phyloP scores from a whole-genome alignment of 768 basidiomycete species.

The Russula virescens region DNA sequence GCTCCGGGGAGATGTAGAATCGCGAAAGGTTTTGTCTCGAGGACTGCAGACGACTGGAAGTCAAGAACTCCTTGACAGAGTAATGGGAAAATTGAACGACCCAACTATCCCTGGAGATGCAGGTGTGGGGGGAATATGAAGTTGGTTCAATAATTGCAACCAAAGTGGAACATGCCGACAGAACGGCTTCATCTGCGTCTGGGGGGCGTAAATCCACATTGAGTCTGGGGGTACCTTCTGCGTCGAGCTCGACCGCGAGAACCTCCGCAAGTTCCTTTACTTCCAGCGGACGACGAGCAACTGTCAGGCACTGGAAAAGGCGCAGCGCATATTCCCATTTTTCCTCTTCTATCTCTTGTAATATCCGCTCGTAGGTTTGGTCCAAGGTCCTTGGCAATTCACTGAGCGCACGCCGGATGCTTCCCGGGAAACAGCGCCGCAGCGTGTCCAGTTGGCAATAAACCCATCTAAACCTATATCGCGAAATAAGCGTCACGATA shows the following conservation, averaged over 20 bases:
- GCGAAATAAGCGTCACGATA: not conserved
- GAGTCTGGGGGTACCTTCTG: not conserved
- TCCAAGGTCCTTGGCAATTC: not conserved
- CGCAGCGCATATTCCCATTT: not conserved
- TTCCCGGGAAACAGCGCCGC: not conserved
- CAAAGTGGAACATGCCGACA: slow-evolving; percentile 2
- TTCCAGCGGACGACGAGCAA: not conserved
- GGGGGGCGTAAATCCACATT: not conserved
- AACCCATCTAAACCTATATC: not conserved
- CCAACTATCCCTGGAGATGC: too few relatives aligned
- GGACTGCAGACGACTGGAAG: not conserved
- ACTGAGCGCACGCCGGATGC: not conserved
- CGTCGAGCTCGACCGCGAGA: not conserved
- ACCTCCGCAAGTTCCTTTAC: not conserved
- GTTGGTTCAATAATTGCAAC: not conserved
- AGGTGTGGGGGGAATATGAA: too few relatives aligned
- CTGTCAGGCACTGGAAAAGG: not conserved
- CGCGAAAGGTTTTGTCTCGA: not conserved
- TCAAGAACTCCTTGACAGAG: slow-evolving; percentile 9
- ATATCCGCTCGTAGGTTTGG: not conserved
- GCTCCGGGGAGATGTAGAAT: not conserved
- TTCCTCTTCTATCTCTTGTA: slow-evolving; percentile 1
- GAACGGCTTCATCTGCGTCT: not conserved
- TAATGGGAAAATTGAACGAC: slow-evolving; percentile 11
- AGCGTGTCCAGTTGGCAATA: not conserved